Evolutionary conservation across 1,284 basidiomycete species (phyloP), one percentile per base, ranked within the genome.

Genomic region (Peniophora sp.): DNA sequence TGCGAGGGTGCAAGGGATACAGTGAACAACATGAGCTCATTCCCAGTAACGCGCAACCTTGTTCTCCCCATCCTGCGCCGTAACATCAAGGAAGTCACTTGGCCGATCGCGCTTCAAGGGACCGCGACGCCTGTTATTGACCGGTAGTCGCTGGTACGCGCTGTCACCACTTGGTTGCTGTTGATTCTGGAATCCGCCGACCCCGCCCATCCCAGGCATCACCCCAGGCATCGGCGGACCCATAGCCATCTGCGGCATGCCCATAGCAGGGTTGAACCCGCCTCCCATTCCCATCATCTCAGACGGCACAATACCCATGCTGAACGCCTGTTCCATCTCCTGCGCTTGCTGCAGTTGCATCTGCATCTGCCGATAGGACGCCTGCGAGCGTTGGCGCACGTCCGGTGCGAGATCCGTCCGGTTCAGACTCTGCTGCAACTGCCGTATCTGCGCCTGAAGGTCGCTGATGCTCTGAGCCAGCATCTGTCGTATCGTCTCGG

Each of bases 1-100:
- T 32, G 12, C 6, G 12, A 32, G 27, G 12, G 12, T 32, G 12
- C 27, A 12, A 12, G 27, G 5, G 27, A 12, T 12, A 12, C 27
- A 5, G 12, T 12, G 12, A 32, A 32, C 27, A 1, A 34, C 20
- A 14, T 11, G 18, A n/a, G 15, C 47, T 50, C 67, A 89, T 68
- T 90, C 88, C 86, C 85, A 90, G 59, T 84, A 90, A 58, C 85
- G 71, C 37, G 81, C 70, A 45, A 80, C 68, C 67, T 90, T 88
- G 43, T 83, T 81, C 45, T 67, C 70, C 53, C 85, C 70, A 0
- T 57, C 56, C n/a, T 50, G 55, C 24, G 80, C 79, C 14, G 71
- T 74, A 10, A 89, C 76, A 60, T 91, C 88, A 60, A 89, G 66
- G 61, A 91, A 91, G 65, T 92, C 88, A 10, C 84, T 84, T 2